A percentile compares a stretch with the other conserved stretches of the same genome.
phyloP scores from a whole-genome alignment of 345 rosid genomes.

The Linum tenue region DNA sequence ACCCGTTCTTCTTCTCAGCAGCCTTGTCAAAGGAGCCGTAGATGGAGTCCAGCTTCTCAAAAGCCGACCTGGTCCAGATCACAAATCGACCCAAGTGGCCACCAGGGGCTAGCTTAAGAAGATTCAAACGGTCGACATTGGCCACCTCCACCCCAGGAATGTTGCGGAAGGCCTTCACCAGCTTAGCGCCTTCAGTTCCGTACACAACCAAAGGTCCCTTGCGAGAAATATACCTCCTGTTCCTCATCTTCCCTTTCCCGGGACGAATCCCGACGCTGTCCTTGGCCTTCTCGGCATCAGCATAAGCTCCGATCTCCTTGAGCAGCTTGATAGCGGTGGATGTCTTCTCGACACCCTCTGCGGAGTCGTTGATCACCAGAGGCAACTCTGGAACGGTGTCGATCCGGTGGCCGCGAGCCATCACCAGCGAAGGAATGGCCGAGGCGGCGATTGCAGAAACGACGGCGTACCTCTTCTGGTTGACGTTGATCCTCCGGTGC shows the following conservation, averaged over 20 bases:
- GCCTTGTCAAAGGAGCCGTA: slow-evolving; percentile 10
- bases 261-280: slow-evolving; percentile 72
- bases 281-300: slow-evolving; percentile 74
- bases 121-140: slow-evolving; percentile 70
- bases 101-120: slow-evolving; percentile 89
- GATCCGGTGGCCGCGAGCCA: slow-evolving; percentile 86
- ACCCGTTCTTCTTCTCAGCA: slow-evolving; percentile 87
- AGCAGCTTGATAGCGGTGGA: slow-evolving; percentile 67
- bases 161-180: slow-evolving; percentile 34
- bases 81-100: slow-evolving; percentile 59
- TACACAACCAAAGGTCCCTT: slow-evolving; percentile 26
- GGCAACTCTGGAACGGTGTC: slow-evolving; percentile 90
- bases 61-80: slow-evolving; percentile 41
- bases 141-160: slow-evolving; percentile 91
- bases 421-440: slow-evolving; percentile 72
- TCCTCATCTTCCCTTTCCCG: slow-evolving; percentile 90
- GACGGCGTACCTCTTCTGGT: slow-evolving; percentile 77
- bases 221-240: slow-evolving; percentile 71
- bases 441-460: slow-evolving; percentile 91
- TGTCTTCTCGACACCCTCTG: slow-evolving; percentile 69
- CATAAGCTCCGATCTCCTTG: slow-evolving; percentile 31
- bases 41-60: slow-evolving; percentile 81
- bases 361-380: slow-evolving; percentile 58
- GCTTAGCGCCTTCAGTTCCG: too few relatives aligned
- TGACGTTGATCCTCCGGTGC: slow-evolving; percentile 83